A percentile compares a stretch with the other conserved stretches of the same genome.
Conservation (phyloP, 345 rosid genomes). For the Salix viminalis region DNA sequence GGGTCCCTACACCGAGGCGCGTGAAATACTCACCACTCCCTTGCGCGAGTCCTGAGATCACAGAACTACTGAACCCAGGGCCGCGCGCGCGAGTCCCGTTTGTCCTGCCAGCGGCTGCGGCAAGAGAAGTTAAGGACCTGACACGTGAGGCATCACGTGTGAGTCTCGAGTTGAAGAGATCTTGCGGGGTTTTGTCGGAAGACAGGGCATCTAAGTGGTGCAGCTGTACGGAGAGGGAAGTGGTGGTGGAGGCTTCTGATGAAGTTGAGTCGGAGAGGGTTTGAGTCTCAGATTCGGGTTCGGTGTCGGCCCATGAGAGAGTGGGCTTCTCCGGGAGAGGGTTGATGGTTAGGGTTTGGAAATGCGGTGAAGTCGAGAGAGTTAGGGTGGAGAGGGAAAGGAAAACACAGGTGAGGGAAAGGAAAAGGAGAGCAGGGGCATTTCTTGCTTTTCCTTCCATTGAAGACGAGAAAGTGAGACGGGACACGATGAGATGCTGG, state of each 20-base stretch:
- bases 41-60: conserved; percentile 83
- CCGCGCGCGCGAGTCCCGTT: background rate
- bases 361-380: conserved; percentile 22
- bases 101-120: conserved; percentile 12
- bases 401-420: conserved; percentile 31
- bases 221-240: conserved; percentile 37
- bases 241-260: conserved; percentile 12
- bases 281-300: conserved; percentile 18
- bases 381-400: conserved; percentile 23
- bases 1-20: conserved; percentile 89
- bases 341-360: conserved; percentile 41
- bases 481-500: background rate
- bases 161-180: conserved; percentile 68
- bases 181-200: conserved; percentile 41
- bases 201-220: conserved; percentile 81
- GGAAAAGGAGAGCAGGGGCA: conserved; percentile 4
- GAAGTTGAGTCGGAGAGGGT: conserved; percentile 9
- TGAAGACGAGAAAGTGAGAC: background rate
- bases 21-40: conserved; percentile 98
- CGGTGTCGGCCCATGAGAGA: conserved; percentile 41
- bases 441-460: conserved; percentile 40
- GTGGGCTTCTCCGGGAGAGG: conserved; percentile 44
- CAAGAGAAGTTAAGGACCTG: conserved; percentile 34
- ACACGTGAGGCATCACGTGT: conserved; percentile 67
- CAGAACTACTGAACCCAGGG: conserved; percentile 28